A percentile compares a stretch with the other conserved stretches of the same genome.
Conservation (phyloP, 192 early-diverging fungal genomes). For the Podila clonocystis region DNA sequence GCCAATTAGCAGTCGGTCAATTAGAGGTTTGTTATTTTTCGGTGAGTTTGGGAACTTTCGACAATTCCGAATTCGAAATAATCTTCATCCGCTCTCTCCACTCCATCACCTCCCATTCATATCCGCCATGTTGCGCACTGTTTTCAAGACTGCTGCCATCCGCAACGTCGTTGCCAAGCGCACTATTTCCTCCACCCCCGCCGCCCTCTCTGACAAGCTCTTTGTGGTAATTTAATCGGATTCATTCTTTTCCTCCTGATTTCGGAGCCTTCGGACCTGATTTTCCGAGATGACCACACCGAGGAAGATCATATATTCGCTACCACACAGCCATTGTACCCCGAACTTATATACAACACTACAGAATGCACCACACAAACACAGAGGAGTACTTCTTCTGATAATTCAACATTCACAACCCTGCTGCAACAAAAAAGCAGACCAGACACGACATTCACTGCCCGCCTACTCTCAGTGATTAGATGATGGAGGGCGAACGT, state of each 20-base stretch:
- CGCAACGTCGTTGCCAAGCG: slow-evolving; percentile 50
- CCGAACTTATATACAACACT: neutral
- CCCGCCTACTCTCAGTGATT: neutral
- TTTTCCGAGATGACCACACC: slow-evolving; percentile 28
- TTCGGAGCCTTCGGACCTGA: slow-evolving; percentile 29
- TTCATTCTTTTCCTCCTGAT: slow-evolving; percentile 4
- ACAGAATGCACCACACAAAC: neutral
- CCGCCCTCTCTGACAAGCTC: slow-evolving; percentile 61
- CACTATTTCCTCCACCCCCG: slow-evolving; percentile 53
- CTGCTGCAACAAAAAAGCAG: too few species aligned
- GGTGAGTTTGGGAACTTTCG: neutral
- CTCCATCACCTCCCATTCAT: neutral
- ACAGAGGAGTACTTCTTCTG: too few species aligned
- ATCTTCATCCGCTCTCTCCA: slow-evolving; percentile 1
- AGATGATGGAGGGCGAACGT: neutral
- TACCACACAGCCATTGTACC: neutral
- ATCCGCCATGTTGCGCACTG: slow-evolving; percentile 16
- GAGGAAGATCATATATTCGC: neutral
- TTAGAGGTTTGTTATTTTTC: slow-evolving; percentile 1
- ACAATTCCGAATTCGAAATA: neutral
- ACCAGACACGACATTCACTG: neutral
- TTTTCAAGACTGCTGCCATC: slow-evolving; percentile 15
- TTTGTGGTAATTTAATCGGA: slow-evolving; percentile 60
- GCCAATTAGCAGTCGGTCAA: neutral
- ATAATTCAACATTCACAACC: too few species aligned